Conservation (phyloP, 495 filamentous ascomycete genomes). For the Hypomontagnella submonticulosa region DNA sequence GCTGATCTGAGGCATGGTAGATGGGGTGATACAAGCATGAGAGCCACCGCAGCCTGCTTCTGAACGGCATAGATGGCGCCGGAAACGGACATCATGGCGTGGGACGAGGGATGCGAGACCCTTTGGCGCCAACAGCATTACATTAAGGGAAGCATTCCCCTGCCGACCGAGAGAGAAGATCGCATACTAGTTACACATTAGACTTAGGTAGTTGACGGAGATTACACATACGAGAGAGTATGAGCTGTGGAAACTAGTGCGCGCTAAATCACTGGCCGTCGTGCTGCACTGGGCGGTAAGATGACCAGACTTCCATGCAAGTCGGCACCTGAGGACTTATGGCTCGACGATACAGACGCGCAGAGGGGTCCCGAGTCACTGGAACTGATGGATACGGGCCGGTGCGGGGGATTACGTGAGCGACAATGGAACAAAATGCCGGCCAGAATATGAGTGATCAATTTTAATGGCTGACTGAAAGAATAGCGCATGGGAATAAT, state of each 20-base stretch:
- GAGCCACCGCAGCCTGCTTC: not conserved
- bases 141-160: conserved; percentile 10
- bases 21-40: conserved; percentile 8
- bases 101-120: conserved; percentile 5
- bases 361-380: conserved; percentile 23
- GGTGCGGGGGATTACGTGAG: conserved; percentile 43
- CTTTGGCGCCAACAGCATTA: conserved; percentile 13
- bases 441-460: conserved; percentile 17
- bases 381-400: conserved; percentile 26
- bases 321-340: conserved; percentile 12
- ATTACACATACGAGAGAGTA: not conserved
- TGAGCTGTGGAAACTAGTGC: not conserved
- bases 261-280: conserved; percentile 7
- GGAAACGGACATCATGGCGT: conserved; percentile 21
- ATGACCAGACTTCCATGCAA: conserved; percentile 27
- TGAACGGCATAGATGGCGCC: conserved; percentile 9
- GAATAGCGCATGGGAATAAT: not conserved
- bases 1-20: conserved; percentile 21
- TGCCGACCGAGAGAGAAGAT: conserved; percentile 4
- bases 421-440: conserved; percentile 10
- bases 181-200: not conserved
- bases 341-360: conserved; percentile 11
- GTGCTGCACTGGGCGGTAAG: conserved; percentile 14
- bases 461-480: conserved; percentile 5
- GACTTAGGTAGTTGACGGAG: not conserved